Evolutionary conservation across 2,329 filamentous ascomycete genomes (phyloP).

Genomic region (Catunica adiposa): DNA sequence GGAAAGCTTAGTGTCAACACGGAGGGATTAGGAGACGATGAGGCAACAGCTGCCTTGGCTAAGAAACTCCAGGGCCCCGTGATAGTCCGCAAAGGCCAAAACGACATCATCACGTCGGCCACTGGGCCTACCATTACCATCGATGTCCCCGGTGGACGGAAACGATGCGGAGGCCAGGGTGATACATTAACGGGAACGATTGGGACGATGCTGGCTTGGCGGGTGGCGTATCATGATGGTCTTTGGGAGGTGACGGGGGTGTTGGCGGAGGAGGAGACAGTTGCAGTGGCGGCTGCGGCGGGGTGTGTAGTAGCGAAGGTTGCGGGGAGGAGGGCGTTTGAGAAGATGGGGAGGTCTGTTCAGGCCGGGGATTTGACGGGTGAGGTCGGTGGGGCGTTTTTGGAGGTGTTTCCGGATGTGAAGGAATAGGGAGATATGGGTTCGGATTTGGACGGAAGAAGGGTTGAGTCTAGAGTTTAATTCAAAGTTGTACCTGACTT

Average conservation of each 20-base stretch:
- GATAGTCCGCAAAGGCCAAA: conserved; percentile 72
- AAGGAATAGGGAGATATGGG: background rate
- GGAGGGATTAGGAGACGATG: conserved; percentile 23
- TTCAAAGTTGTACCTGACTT: no score
- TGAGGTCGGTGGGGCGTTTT: conserved; percentile 69
- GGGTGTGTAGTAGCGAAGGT: conserved; percentile 77
- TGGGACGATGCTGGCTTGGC: conserved; percentile 77
- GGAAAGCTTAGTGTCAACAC: conserved; percentile 41
- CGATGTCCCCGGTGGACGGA: conserved; percentile 67
- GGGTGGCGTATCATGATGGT: conserved; percentile 67
- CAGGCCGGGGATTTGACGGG: conserved; percentile 90
- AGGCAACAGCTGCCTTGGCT: conserved; percentile 48
- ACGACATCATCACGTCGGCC: conserved; percentile 47
- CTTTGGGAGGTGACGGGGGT: conserved; percentile 50
- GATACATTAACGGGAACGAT: conserved; percentile 85
- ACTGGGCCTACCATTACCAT: conserved; percentile 24
- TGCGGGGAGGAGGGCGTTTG: conserved; percentile 74
- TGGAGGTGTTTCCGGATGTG: conserved; percentile 59
- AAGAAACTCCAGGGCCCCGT: conserved; percentile 72
- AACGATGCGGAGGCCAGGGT: conserved; percentile 86
- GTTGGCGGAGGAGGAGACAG: conserved; percentile 36
- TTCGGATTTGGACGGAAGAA: no score
- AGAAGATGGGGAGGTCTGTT: conserved; percentile 68
- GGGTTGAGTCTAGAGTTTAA: no score
- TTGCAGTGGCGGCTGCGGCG: conserved; percentile 69